Evolutionary conservation across 192 early-diverging fungal genomes (phyloP), one percentile per base, ranked within the genome.

Genomic region (Dissophora ornata): DNA sequence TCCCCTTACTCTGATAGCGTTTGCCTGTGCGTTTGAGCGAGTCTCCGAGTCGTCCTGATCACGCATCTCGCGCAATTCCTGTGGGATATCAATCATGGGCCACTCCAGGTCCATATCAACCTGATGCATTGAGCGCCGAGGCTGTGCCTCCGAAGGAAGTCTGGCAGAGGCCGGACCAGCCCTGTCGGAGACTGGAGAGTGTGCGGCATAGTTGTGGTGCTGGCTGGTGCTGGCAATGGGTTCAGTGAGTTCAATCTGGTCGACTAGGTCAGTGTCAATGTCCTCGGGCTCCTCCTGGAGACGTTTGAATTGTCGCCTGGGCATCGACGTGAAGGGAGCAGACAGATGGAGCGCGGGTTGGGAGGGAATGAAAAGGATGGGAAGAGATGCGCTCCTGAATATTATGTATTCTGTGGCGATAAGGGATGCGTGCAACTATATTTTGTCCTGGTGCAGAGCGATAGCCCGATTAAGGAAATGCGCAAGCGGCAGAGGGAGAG

Each of bases 61-160:
- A 13, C 65, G 63, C 40, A 59, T 60, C 49, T 69, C 62, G 18
- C 74, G 50, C 10, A 79, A 63, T 30, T 81, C 80, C 77, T 74
- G 62, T 38, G 79, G 79, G 45, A 81, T 66, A 38, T 75, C 82
- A 45, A 77, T 80, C 64, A 84, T 62, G 32, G 77, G 70, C 77
- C 82, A 81, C 30, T 81, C 74, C 24, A 68, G 48, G 26, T 78
- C 67, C 49, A 74, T 48, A 33, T 66, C 80, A 12, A 74, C 41
- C 33, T 77, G 73, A 29, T 77, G 73, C 64, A 67, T 67, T 22
- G 73, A 77, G 34, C 63, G 33, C 38, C 73, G 57, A 4, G 73
- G 64, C 24, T 61, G 71, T 30, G 47, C 42, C 15, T 77, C 73
- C 26, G 45, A 45, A 19, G 38, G 57, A 10, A 24, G 51, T 62